Evolutionary conservation across 805 yeast species (phyloP).

Genomic region (Candida yuanshanica): DNA sequence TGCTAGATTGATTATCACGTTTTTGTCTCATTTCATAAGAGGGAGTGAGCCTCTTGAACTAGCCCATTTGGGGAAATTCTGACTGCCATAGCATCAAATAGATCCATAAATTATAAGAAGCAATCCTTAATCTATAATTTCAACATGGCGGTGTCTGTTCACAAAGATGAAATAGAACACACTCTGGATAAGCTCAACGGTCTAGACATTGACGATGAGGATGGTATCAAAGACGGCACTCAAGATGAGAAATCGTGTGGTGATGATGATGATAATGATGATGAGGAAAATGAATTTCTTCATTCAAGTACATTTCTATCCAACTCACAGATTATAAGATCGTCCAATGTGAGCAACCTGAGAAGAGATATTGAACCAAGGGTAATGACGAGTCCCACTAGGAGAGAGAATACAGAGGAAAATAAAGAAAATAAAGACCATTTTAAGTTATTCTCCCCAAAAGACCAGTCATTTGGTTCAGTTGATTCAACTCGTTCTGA

Average conservation of each 20-base stretch:
- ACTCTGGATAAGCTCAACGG: not conserved
- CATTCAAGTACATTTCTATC: constrained; percentile 24
- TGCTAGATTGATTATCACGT: too few relatives aligned
- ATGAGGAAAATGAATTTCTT: constrained; percentile 18
- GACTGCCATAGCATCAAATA: too few relatives aligned
- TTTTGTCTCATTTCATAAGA: too few relatives aligned
- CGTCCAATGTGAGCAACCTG: constrained; percentile 16
- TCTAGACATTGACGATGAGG: not conserved
- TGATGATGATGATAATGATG: constrained; percentile 7
- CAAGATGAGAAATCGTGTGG: constrained; percentile 4
- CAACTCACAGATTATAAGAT: constrained; percentile 21
- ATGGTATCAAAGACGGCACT: not conserved
- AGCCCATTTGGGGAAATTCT: too few relatives aligned
- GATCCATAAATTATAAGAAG: too few relatives aligned
- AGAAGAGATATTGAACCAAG: constrained; percentile 3
- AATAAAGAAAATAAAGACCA: constrained; percentile 3
- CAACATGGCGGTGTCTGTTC: not conserved
- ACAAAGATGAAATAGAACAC: not conserved
- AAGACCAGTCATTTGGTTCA: not conserved
- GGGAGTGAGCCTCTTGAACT: too few relatives aligned
- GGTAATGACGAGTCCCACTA: constrained; percentile 17
- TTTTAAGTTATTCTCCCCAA: constrained; percentile 9
- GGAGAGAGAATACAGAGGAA: constrained; percentile 7
- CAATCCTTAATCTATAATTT: too few relatives aligned
- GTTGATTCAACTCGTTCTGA: constrained; percentile 5